A percentile compares a stretch with the other conserved stretches of the same genome.
Evolutionary conservation across 192 early-diverging fungal genomes (phyloP).

Genomic region (Podila clonocystis): DNA sequence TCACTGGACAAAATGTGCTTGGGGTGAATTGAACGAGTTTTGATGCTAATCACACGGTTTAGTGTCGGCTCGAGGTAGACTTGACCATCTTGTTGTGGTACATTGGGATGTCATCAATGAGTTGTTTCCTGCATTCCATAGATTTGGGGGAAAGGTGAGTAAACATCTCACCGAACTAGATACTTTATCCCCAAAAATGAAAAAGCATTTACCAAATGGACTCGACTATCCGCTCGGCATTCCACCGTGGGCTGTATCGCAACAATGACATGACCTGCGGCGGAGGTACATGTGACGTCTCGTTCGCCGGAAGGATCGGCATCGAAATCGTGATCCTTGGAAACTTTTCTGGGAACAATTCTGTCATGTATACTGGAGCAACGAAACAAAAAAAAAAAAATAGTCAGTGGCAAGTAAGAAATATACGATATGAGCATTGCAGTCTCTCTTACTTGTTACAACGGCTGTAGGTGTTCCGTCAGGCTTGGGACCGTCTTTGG

Average conservation of each 20-base stretch:
- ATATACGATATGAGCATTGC: background rate
- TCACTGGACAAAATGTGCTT: no score
- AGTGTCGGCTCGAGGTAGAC: background rate
- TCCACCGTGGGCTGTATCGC: conserved; percentile 42
- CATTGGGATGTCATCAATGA: background rate
- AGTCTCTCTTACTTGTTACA: conserved; percentile 13
- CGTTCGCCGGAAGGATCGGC: conserved; percentile 7
- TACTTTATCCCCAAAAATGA: background rate
- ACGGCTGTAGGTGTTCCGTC: conserved; percentile 16
- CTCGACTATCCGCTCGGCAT: conserved; percentile 16
- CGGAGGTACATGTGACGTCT: background rate
- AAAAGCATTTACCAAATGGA: conserved; percentile 24
- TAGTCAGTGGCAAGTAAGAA: background rate
- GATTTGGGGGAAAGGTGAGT: background rate
- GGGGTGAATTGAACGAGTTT: no score
- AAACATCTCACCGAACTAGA: no score
- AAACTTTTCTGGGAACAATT: conserved; percentile 25
- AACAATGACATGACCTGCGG: conserved; percentile 21
- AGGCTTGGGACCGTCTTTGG: background rate
- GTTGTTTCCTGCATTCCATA: background rate
- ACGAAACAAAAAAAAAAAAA: background rate
- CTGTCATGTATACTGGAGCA: conserved; percentile 24
- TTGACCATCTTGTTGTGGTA: background rate
- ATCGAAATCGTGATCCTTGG: conserved; percentile 33
- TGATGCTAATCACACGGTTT: no score